A percentile compares a stretch with the other conserved stretches of the same genome.
phyloP scores from a whole-genome alignment of 75 land plant species.

The Picea glauca region DNA sequence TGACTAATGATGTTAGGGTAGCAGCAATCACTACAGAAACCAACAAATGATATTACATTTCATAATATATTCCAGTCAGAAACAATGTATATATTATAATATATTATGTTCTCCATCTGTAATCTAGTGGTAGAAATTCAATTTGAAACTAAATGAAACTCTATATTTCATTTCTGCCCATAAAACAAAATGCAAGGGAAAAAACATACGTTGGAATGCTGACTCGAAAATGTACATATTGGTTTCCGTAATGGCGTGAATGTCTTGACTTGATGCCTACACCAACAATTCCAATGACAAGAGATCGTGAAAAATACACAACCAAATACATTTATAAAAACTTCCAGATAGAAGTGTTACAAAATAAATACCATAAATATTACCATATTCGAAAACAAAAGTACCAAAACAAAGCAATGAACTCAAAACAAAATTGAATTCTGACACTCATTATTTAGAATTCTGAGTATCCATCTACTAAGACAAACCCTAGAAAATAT shows the following conservation, averaged over 20 bases:
- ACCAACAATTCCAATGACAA: constrained; percentile 3
- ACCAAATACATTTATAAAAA: not conserved
- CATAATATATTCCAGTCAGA: too few relatives aligned
- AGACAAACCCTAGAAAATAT: not conserved
- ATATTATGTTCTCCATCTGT: not conserved
- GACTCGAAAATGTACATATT: constrained; percentile 85
- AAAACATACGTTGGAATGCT: constrained; percentile 61
- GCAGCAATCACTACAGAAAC: too few relatives aligned
- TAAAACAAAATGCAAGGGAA: not conserved
- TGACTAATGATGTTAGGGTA: too few relatives aligned
- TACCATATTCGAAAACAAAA: not conserved
- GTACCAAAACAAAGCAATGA: not conserved
- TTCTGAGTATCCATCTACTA: not conserved
- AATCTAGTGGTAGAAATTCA: not conserved
- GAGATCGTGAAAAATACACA: not conserved
- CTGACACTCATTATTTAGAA: not conserved
- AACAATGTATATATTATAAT: not conserved
- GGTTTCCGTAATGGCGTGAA: constrained; percentile 67
- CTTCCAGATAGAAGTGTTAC: not conserved
- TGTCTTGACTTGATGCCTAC: constrained; percentile 73
- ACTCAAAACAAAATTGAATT: not conserved
- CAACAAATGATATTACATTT: too few relatives aligned
- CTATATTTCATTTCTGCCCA: not conserved
- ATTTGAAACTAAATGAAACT: not conserved
- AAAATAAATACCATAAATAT: not conserved